A percentile compares a stretch with the other conserved stretches of the same genome.
phyloP scores from a whole-genome alignment of 2,329 filamentous ascomycete species.

The Phaeomoniella chlamydospora region DNA sequence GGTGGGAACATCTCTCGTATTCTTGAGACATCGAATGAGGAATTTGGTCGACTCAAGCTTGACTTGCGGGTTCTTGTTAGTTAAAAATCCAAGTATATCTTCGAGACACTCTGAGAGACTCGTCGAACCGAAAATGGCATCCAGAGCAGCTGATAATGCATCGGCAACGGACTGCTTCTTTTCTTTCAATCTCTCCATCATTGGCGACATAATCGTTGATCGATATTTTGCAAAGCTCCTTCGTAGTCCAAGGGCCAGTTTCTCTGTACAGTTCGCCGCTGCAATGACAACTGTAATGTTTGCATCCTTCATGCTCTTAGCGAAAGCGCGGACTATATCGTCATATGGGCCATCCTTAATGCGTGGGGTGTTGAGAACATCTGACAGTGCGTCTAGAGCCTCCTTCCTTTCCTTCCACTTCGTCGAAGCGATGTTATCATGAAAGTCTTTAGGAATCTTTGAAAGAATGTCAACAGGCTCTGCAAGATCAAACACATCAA shows the following conservation, averaged over 20 bases:
- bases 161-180: conserved; percentile 87
- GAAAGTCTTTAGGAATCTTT: conserved; percentile 69
- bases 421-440: conserved; percentile 69
- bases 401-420: conserved; percentile 99
- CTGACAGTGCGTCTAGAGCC: conserved; percentile 67
- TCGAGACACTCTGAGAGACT: conserved; percentile 75
- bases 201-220: conserved; percentile 65
- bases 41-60: conserved; percentile 94
- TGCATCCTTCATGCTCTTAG: conserved; percentile 97
- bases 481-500: conserved; percentile 65
- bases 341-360: conserved; percentile 86
- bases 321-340: conserved; percentile 69
- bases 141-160: conserved; percentile 71
- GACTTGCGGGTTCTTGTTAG: conserved; percentile 93
- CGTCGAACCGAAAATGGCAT: conserved; percentile 53
- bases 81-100: conserved; percentile 70
- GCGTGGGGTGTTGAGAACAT: conserved; percentile 64
- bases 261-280: conserved; percentile 83
- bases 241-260: conserved; percentile 72
- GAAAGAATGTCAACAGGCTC: conserved; percentile 77
- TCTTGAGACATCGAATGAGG: conserved; percentile 72
- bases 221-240: conserved; percentile 69
- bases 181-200: conserved; percentile 92
- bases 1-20: conserved; percentile 66
- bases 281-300: conserved; percentile 90